Evolutionary conservation across 2,329 filamentous ascomycete genomes (phyloP), one percentile per base, ranked within the genome.

Genomic region (Aspergillus eucalypticola): DNA sequence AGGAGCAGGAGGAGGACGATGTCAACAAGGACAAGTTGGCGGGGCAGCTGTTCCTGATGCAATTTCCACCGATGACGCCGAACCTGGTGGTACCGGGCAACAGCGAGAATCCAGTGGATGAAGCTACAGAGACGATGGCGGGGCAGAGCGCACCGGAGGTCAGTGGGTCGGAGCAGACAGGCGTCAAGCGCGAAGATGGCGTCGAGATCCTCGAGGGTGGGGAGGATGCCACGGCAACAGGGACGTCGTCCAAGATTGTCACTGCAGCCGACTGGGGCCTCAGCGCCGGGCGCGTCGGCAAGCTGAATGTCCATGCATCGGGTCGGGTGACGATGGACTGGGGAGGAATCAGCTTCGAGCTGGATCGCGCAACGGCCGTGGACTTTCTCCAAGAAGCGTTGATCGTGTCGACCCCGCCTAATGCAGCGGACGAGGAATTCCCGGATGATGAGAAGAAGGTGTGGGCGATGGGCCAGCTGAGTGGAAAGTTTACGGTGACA

Each of bases 51-150:
- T 88, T 88, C 70, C 78, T 88, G 54, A 84, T 88, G 71, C 86
- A 88, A 71, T 83, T 88, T 67, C 86, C 86, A 11, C 85, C 86
- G 0, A 79, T 86, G 60, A 82, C 87, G 3, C 86, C 86, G 5
- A 82, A 83, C 60, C 79, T 88, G 23, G 66, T 77, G 38, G 69
- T 79, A 8, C 75, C 80, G 1, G 69, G 67, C 13, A 65, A 25
- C 58, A 56, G 23, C 17, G 49, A 56, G 35, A 53, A 59, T 23
- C 57, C 54, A 7, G 62, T 59, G n/a, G 57, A 42, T 21, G 60
- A 58, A 35, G 52, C 56, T n/a, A 60, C 58, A 17, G 53, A 41
- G 32, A 38, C 46, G 8, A 29, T n/a, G 8, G 25, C 25, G 41
- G 39, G 39, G n/a, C 44, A 27, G 44, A n/a, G 21, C 25, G 15